A percentile compares a stretch with the other conserved stretches of the same genome.
Conservation (phyloP, 2,329 filamentous ascomycete genomes). For the Stachybotrys elegans region DNA sequence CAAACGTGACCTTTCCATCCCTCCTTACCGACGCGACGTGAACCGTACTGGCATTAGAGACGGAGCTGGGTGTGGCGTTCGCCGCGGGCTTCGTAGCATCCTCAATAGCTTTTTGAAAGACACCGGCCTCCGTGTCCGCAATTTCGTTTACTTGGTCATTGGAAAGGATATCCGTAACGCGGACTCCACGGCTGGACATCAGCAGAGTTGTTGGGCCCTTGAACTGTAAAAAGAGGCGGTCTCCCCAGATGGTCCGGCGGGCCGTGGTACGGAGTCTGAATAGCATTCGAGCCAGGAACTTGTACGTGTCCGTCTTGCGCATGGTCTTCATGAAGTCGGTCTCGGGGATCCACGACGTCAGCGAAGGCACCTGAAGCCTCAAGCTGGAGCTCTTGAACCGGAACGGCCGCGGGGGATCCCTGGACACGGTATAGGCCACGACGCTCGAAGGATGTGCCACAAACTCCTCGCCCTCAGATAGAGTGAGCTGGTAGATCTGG, state of each 20-base stretch:
- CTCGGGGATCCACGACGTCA: slow-evolving; percentile 61
- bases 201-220: slow-evolving; percentile 80
- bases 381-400: slow-evolving; percentile 75
- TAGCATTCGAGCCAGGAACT: slow-evolving; percentile 56
- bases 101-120: slow-evolving; percentile 55
- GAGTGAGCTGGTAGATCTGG: slow-evolving; percentile 79
- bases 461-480: slow-evolving; percentile 82
- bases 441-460: slow-evolving; percentile 88
- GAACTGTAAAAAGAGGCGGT: slow-evolving; percentile 87
- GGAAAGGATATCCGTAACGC: slow-evolving; percentile 73
- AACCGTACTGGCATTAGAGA: slow-evolving; percentile 31
- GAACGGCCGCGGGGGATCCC: slow-evolving; percentile 73
- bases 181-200: slow-evolving; percentile 79
- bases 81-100: slow-evolving; percentile 29
- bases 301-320: slow-evolving; percentile 69
- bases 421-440: slow-evolving; percentile 78
- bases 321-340: slow-evolving; percentile 69
- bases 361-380: slow-evolving; percentile 71
- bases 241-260: slow-evolving; percentile 85
- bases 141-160: slow-evolving; percentile 83
- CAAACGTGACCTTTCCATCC: slow-evolving; percentile 63
- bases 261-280: slow-evolving; percentile 71
- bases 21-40: slow-evolving; percentile 51
- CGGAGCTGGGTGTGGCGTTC: slow-evolving; percentile 5
- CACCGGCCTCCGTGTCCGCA: slow-evolving; percentile 73